Percentiles rank a stretch among this genome's conserved stretches.
These are phyloP conservation scores for Sordariomycetes sp. DNA, from an alignment of 2,329 filamentous ascomycete species.

Conservation along the genomic window DNA sequence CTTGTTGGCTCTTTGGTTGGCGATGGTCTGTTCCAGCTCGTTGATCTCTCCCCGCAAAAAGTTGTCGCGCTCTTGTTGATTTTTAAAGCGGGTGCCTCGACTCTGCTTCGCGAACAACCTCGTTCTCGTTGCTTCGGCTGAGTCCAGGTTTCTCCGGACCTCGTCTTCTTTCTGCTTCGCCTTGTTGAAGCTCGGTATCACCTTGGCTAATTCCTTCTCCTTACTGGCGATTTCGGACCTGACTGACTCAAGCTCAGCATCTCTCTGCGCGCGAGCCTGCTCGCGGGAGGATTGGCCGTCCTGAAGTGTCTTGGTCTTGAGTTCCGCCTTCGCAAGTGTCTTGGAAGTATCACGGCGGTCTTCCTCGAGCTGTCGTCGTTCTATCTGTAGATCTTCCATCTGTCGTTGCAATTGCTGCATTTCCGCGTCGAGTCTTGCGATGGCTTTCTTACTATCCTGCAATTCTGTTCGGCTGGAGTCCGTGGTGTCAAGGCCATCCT, in stretches of 20 bases:
- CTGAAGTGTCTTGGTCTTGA: conserved; percentile 73
- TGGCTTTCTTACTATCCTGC: conserved; percentile 67
- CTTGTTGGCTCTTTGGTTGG: conserved; percentile 73
- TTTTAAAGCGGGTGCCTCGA: conserved; percentile 77
- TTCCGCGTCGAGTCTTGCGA: conserved; percentile 67
- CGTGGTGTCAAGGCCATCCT: conserved; percentile 74
- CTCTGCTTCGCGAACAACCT: conserved; percentile 89
- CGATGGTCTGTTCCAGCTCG: conserved; percentile 67
- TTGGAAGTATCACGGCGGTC: conserved; percentile 79
- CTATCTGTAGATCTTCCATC: conserved; percentile 74
- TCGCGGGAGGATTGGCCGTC: conserved; percentile 75
- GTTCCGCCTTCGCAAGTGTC: conserved; percentile 72
- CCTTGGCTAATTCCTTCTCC: conserved; percentile 62
- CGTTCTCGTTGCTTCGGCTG: conserved; percentile 64
- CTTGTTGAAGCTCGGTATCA: conserved; percentile 70
- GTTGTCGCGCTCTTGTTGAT: conserved; percentile 78
- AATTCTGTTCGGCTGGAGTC: conserved; percentile 74
- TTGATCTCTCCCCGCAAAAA: conserved; percentile 75
- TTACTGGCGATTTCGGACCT: conserved; percentile 66
- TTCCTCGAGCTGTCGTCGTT: conserved; percentile 80
- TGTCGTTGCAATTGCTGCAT: conserved; percentile 75
- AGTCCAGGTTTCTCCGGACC: conserved; percentile 62
- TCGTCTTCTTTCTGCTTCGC: conserved; percentile 65
- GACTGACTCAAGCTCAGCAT: conserved; percentile 62
- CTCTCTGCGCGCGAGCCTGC: conserved; percentile 61